Evolutionary conservation across 495 filamentous ascomycete genomes (phyloP), one percentile per base, ranked within the genome.

Genomic region (Oidiodendron maius): DNA sequence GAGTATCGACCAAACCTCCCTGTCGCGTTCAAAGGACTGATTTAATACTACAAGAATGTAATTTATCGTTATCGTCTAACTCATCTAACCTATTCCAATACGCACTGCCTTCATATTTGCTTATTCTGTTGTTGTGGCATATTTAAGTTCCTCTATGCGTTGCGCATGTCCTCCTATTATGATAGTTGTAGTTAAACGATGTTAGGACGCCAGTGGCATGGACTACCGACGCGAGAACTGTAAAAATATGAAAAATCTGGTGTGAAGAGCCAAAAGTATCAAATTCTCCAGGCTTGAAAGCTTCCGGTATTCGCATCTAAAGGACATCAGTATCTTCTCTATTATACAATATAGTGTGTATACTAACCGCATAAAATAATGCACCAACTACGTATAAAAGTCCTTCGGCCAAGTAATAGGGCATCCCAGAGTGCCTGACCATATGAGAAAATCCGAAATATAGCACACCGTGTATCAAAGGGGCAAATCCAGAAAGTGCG

Each of bases 221-320:
- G 43, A 76, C 64, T 21, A 72, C 56, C 8, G 75, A 77, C 5
- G 78, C 81, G 42, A 76, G 65, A n/a, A 83, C 72, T 11, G 82
- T 78, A 11, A 84, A 59, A 43, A 82, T 65, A 63, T 84, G 81
- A 60, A 83, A 83, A 38, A 83, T 75, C 56, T 84, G 81, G 58
- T 84, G 81, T 6, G 77, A 81, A 45, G 69, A 73, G 8, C 80
- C 80, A 58, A 71, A 74, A 32, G 83, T 69, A 61, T 84, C 79
- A 56, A 81, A 84, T 22, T 57, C 62, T n/a, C 68, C 69, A 8
- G 68, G 70, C 6, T 42, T 58, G 20, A 59, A 43, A 12, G 44
- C 48, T 57, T 74, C 71, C 1, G 70, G 70, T 3, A 71, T 58
- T 20, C 67, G 58, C 3, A 56, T 64, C 63, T 71, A 36, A 47